phyloP scores from a whole-genome alignment of 1,284 basidiomycete species.

The Mycena sp. region DNA sequence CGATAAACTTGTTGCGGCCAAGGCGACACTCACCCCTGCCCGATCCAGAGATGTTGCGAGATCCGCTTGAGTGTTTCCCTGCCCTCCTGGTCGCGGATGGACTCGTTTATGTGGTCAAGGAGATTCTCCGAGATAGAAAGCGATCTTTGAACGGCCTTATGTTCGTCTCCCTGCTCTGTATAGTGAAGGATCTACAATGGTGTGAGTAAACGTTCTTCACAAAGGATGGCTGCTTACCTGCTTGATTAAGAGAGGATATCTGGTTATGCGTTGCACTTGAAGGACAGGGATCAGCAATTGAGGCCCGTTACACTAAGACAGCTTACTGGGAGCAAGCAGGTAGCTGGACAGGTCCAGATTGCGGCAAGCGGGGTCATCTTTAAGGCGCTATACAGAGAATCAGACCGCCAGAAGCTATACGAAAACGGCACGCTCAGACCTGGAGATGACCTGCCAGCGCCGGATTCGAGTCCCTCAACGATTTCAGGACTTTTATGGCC shows the following conservation, averaged over 20 bases:
- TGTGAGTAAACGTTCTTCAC: not conserved
- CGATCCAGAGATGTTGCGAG: constrained; percentile 86
- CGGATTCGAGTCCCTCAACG: constrained; percentile 74
- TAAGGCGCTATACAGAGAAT: constrained; percentile 57
- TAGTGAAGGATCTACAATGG: constrained; percentile 78
- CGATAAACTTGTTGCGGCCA: not conserved
- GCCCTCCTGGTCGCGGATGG: constrained; percentile 87
- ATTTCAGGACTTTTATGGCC: constrained; percentile 83
- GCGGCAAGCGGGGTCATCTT: constrained; percentile 79
- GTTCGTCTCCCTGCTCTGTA: constrained; percentile 73
- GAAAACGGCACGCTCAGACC: constrained; percentile 49
- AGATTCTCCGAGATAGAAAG: constrained; percentile 77
- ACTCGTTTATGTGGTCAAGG: constrained; percentile 87
- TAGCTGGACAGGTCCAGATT: constrained; percentile 93
- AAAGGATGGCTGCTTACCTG: constrained; percentile 59
- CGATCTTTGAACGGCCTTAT: constrained; percentile 61
- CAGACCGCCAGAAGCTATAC: not conserved
- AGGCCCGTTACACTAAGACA: not conserved
- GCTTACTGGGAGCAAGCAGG: constrained; percentile 88
- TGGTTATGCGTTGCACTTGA: constrained; percentile 93
- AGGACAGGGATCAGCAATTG: not conserved
- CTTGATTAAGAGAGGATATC: constrained; percentile 89
- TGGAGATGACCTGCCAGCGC: constrained; percentile 75
- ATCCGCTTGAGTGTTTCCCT: constrained; percentile 76
- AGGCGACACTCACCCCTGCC: constrained; percentile 71